These are phyloP conservation scores for Dactylellina drechsleri DNA, from an alignment of 2,329 filamentous ascomycete species.

Conservation along the genomic window DNA sequence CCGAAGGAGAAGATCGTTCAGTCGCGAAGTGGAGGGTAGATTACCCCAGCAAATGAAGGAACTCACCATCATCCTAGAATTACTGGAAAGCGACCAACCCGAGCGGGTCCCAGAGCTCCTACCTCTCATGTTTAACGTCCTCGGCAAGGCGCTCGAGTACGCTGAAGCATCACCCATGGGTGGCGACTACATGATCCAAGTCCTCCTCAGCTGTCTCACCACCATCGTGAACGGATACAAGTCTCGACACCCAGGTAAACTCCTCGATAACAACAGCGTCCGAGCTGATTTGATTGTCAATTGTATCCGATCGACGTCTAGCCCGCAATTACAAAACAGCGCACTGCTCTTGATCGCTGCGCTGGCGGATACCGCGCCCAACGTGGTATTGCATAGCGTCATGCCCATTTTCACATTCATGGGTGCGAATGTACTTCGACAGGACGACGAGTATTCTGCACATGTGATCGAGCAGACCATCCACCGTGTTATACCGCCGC, in stretches of 20 bases:
- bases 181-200: slow-evolving; percentile 66
- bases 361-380: slow-evolving; percentile 85
- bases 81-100: slow-evolving; percentile 83
- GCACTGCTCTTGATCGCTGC: slow-evolving; percentile 88
- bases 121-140: slow-evolving; percentile 79
- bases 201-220: slow-evolving; percentile 82
- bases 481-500: slow-evolving; percentile 88
- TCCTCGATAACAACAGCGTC: slow-evolving; percentile 79
- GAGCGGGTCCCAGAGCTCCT: slow-evolving; percentile 80
- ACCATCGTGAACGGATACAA: slow-evolving; percentile 73
- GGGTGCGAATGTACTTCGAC: slow-evolving; percentile 87
- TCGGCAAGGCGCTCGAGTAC: slow-evolving; percentile 82
- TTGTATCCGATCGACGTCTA: slow-evolving; percentile 90
- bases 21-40: slow-evolving; percentile 63
- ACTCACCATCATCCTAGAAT: slow-evolving; percentile 85
- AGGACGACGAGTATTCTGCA: slow-evolving; percentile 95
- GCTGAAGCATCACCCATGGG: slow-evolving; percentile 87
- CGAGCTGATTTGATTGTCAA: slow-evolving; percentile 91
- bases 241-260: slow-evolving; percentile 22
- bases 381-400: slow-evolving; percentile 91
- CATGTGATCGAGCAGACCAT: slow-evolving; percentile 96
- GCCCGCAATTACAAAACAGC: slow-evolving; percentile 91
- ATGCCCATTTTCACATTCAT: slow-evolving; percentile 99
- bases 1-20: slow-evolving; percentile 69
- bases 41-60: slow-evolving; percentile 68